phyloP scores from a whole-genome alignment of 116 monocot genomes.

The Trichopus zeylanicus region DNA sequence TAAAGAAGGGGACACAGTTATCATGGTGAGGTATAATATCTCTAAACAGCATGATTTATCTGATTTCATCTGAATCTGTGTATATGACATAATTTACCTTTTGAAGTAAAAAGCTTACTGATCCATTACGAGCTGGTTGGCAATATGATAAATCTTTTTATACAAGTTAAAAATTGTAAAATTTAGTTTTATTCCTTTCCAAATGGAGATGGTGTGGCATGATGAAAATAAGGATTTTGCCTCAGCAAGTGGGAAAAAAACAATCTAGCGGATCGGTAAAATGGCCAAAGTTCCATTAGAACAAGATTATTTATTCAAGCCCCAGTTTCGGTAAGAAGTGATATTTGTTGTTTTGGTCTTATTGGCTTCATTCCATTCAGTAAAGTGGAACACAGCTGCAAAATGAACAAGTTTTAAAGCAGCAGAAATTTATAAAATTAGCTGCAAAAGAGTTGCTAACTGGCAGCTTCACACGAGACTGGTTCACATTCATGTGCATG shows the following conservation, averaged over 20 bases:
- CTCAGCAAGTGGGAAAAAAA: conserved; percentile 28
- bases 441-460: no score
- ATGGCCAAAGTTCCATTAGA: conserved; percentile 44
- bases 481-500: no score
- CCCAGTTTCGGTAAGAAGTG: neutral
- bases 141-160: neutral
- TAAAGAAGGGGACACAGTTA: conserved; percentile 92
- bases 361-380: neutral
- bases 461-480: no score
- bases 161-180: no score
- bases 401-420: no score
- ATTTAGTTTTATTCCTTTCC: neutral
- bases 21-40: conserved; percentile 69
- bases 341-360: neutral
- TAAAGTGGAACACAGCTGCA: no score
- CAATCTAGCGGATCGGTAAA: conserved; percentile 24
- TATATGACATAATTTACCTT: no score
- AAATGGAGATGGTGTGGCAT: conserved; percentile 98
- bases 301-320: neutral
- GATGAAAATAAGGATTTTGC: conserved; percentile 30
- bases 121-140: no score
- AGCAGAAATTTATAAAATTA: no score
- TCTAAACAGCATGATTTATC: no score
- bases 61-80: no score
- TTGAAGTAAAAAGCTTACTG: no score